Evolutionary conservation across 495 filamentous ascomycete species (phyloP).

Genomic region (Glutinoglossum americanum): DNA sequence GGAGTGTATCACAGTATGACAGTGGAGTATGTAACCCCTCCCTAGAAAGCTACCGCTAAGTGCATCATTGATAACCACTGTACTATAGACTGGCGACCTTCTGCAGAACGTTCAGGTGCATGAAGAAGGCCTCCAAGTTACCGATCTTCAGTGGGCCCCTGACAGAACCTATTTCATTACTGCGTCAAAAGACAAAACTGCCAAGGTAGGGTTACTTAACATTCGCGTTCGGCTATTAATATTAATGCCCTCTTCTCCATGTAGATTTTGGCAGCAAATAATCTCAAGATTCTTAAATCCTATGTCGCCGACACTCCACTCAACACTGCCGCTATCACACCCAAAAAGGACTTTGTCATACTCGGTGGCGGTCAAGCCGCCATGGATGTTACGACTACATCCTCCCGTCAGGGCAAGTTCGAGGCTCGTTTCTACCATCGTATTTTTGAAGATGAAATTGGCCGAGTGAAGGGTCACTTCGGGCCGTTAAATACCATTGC

Average conservation of each 20-base stretch:
- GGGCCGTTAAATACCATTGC: conserved; percentile 82
- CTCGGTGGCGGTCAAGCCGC: conserved; percentile 94
- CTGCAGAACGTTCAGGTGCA: conserved; percentile 61
- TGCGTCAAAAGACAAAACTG: conserved; percentile 89
- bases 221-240: not conserved
- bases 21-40: conserved; percentile 41
- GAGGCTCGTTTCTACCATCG: conserved; percentile 98
- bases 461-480: conserved; percentile 88
- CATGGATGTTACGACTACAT: conserved; percentile 97
- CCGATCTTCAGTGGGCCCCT: conserved; percentile 80
- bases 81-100: conserved; percentile 51
- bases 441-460: conserved; percentile 96
- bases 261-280: conserved; percentile 58
- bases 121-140: conserved; percentile 65
- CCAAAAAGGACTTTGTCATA: conserved; percentile 91
- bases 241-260: conserved; percentile 3
- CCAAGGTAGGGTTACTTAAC: conserved; percentile 37
- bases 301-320: conserved; percentile 87
- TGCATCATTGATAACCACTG: conserved; percentile 3
- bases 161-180: conserved; percentile 98
- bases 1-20: conserved; percentile 83
- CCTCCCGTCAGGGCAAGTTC: conserved; percentile 87
- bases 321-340: conserved; percentile 80
- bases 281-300: conserved; percentile 81
- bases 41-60: not conserved